Evolutionary conservation across 139 green algal species (phyloP).

Genomic region (Chlorella sorokiniana): DNA sequence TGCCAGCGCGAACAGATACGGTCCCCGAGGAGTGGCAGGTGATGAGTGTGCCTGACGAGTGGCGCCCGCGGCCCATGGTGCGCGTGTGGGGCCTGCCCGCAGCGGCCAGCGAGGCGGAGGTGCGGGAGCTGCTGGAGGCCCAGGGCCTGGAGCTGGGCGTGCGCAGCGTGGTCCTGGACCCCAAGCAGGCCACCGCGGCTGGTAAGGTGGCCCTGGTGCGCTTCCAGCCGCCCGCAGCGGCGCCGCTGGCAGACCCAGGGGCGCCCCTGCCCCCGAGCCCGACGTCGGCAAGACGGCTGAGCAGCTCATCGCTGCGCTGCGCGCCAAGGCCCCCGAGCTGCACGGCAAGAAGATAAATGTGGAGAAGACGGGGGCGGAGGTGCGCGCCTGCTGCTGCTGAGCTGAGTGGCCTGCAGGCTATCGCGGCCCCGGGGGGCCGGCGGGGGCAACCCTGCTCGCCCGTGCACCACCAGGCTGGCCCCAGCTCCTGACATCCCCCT

Average conservation of each 20-base stretch:
- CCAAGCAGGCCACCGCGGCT: slow-evolving; percentile 11
- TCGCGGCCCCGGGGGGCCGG: too few species aligned
- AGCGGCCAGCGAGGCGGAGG: slow-evolving; percentile 38
- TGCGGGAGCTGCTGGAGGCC: slow-evolving; percentile 45
- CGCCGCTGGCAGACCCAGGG: neutral
- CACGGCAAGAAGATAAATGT: slow-evolving; percentile 16
- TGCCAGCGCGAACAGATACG: neutral
- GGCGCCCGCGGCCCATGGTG: slow-evolving; percentile 51
- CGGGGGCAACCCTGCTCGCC: neutral
- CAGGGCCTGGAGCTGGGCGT: slow-evolving; percentile 16
- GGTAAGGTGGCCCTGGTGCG: slow-evolving; percentile 47
- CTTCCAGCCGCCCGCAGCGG: slow-evolving; percentile 41
- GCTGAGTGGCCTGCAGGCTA: neutral
- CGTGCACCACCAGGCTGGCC: neutral
- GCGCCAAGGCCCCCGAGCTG: slow-evolving; percentile 33
- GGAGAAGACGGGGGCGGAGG: slow-evolving; percentile 32
- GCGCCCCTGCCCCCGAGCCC: neutral
- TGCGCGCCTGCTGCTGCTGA: neutral
- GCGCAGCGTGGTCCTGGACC: slow-evolving; percentile 53
- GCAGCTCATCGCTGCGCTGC: slow-evolving; percentile 42
- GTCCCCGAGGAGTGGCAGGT: slow-evolving; percentile 63
- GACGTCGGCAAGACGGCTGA: slow-evolving; percentile 47
- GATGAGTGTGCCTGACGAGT: slow-evolving; percentile 57
- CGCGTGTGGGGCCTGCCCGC: slow-evolving; percentile 51
- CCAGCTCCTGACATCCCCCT: neutral